Evolutionary conservation across 257 asterid species (phyloP).

Genomic region (Fraxinus excelsior): DNA sequence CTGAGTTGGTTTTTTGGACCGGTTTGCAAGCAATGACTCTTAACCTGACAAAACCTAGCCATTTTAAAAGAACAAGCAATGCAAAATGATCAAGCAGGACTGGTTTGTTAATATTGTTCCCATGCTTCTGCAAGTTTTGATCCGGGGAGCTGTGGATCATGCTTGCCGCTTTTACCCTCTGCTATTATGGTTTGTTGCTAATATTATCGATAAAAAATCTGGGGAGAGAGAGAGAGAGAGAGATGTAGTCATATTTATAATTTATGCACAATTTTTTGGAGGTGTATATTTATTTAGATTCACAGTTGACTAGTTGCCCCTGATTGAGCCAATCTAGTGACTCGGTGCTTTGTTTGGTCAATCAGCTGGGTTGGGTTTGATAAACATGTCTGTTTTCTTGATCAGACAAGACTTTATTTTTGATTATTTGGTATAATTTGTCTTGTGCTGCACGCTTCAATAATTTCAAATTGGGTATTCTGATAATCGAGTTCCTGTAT

Average conservation of each 20-base stretch:
- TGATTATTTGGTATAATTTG: constrained; percentile 2
- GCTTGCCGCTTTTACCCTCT: too few relatives aligned
- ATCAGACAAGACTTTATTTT: not conserved
- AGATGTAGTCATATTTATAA: not conserved
- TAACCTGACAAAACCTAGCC: not conserved
- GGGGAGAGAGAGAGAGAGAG: not conserved
- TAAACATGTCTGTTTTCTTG: not conserved
- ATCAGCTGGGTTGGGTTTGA: not conserved
- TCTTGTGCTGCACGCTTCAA: not conserved
- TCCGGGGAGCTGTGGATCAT: too few relatives aligned
- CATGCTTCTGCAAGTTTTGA: too few relatives aligned
- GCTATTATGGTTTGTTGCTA: too few relatives aligned
- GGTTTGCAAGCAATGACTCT: not conserved
- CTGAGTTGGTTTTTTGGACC: not conserved
- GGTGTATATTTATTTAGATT: too few relatives aligned
- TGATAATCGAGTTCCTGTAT: constrained; percentile 13
- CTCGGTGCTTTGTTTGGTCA: not conserved
- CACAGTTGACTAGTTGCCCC: not conserved
- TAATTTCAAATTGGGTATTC: not conserved
- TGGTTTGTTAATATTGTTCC: too few relatives aligned
- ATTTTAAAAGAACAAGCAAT: not conserved
- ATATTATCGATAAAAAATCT: too few relatives aligned
- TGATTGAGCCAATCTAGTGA: not conserved
- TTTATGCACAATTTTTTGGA: not conserved
- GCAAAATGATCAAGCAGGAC: not conserved